A percentile compares a stretch with the other conserved stretches of the same genome.
Evolutionary conservation across 2,329 filamentous ascomycete species (phyloP).

Genomic region (Botrytis squamosa): DNA sequence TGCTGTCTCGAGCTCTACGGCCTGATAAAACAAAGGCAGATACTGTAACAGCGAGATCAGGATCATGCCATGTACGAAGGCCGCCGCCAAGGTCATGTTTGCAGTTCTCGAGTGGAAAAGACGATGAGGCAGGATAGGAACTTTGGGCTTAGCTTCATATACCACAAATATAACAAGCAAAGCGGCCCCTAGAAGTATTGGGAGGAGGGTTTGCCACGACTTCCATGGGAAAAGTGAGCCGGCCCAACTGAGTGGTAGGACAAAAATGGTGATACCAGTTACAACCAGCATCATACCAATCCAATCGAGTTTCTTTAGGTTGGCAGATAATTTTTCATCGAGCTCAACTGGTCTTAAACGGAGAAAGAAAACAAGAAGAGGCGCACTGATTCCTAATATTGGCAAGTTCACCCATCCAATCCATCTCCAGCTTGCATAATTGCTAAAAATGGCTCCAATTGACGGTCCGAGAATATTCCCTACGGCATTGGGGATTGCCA

Average conservation of each 20-base stretch:
- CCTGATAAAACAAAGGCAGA: neutral
- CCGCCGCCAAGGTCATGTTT: neutral
- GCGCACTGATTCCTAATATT: neutral
- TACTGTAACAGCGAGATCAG: conserved; percentile 48
- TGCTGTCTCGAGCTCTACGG: neutral
- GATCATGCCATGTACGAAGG: neutral
- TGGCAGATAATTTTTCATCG: no score
- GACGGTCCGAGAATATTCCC: conserved; percentile 61
- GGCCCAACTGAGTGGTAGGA: conserved; percentile 58
- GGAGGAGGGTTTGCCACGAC: conserved; percentile 59
- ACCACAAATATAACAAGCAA: conserved; percentile 46
- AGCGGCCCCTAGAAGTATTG: conserved; percentile 52
- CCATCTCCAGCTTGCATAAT: conserved; percentile 56
- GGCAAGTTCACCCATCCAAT: conserved; percentile 28
- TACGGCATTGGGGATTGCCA: conserved; percentile 64
- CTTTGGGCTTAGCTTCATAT: conserved; percentile 40
- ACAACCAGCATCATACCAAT: conserved; percentile 64
- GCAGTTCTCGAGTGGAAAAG: conserved; percentile 6
- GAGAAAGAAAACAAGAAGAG: conserved; percentile 8
- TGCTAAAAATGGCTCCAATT: conserved; percentile 61
- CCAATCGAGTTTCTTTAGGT: conserved; percentile 41
- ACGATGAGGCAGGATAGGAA: neutral
- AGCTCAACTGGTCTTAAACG: no score
- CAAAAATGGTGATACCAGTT: conserved; percentile 48
- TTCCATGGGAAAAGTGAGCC: conserved; percentile 60